These are phyloP conservation scores for Aspergillus vadensis DNA, from an alignment of 2,329 filamentous ascomycete genomes.

Conservation along the genomic window DNA sequence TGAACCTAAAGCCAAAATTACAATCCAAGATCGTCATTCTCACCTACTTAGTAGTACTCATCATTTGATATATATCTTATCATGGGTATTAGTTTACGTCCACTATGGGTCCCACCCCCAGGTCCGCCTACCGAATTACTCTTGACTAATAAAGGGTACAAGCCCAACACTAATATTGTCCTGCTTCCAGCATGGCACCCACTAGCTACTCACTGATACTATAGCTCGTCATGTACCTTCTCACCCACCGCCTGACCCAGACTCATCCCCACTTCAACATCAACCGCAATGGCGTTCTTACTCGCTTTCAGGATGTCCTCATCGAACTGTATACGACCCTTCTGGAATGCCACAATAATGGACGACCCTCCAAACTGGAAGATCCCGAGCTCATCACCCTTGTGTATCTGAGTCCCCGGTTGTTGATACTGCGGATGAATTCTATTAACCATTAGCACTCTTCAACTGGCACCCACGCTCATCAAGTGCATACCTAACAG, in stretches of 20 bases:
- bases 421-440: slow-evolving; percentile 38
- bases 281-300: slow-evolving; percentile 36
- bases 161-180: no score
- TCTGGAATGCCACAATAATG: slow-evolving; percentile 46
- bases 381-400: slow-evolving; percentile 45
- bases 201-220: no score
- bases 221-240: background rate
- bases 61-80: no score
- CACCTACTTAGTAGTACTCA: no score
- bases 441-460: slow-evolving; percentile 19
- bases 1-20: no score
- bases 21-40: no score
- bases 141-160: no score
- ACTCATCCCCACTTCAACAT: slow-evolving; percentile 46
- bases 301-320: slow-evolving; percentile 39
- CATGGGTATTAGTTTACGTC: no score
- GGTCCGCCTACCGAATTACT: no score
- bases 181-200: no score
- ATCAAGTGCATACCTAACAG: slow-evolving; percentile 35
- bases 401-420: slow-evolving; percentile 35
- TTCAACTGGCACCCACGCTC: slow-evolving; percentile 12
- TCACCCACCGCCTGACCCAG: slow-evolving; percentile 24
- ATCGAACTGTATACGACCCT: slow-evolving; percentile 42
- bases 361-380: slow-evolving; percentile 48
- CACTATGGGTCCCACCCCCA: no score